These are phyloP conservation scores for Nakaseomyces bracarensis DNA, from an alignment of 1,139 yeast species.

Conservation along the genomic window DNA sequence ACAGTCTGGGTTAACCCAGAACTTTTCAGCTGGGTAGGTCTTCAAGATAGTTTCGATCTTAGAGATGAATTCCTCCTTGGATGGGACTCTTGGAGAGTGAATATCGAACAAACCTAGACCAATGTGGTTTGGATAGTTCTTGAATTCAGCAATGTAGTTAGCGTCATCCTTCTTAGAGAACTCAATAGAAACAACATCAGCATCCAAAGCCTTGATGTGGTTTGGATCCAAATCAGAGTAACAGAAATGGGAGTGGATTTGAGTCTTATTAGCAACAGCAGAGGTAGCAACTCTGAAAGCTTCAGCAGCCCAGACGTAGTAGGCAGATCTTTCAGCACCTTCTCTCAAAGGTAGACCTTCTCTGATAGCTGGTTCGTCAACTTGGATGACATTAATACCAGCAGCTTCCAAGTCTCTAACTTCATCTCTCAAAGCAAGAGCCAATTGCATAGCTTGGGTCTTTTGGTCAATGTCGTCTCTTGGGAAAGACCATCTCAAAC, in stretches of 20 bases:
- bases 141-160: conserved; percentile 93
- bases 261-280: conserved; percentile 91
- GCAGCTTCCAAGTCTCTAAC: conserved; percentile 97
- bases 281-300: conserved; percentile 99
- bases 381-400: conserved; percentile 96
- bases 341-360: conserved; percentile 99
- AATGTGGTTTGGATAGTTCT: conserved; percentile 98
- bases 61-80: conserved; percentile 87
- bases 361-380: conserved; percentile 99
- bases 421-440: conserved; percentile 97
- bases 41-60: conserved; percentile 92
- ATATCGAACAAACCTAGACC: conserved; percentile 98
- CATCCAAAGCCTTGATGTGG: conserved; percentile 98
- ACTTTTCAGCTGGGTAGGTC: conserved; percentile 94
- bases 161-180: conserved; percentile 99
- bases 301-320: conserved; percentile 98
- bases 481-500: conserved; percentile 99
- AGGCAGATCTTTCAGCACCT: conserved; percentile 92
- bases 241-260: conserved; percentile 99
- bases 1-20: conserved; percentile 99
- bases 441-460: conserved; percentile 94
- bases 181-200: conserved; percentile 98
- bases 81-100: conserved; percentile 99
- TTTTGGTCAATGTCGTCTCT: conserved; percentile 95
- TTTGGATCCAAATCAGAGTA: conserved; percentile 99